A percentile compares a stretch with the other conserved stretches of the same genome.
These are phyloP conservation scores for Pisolithus microcarpus DNA, from an alignment of 768 basidiomycete genomes.

Conservation along the genomic window DNA sequence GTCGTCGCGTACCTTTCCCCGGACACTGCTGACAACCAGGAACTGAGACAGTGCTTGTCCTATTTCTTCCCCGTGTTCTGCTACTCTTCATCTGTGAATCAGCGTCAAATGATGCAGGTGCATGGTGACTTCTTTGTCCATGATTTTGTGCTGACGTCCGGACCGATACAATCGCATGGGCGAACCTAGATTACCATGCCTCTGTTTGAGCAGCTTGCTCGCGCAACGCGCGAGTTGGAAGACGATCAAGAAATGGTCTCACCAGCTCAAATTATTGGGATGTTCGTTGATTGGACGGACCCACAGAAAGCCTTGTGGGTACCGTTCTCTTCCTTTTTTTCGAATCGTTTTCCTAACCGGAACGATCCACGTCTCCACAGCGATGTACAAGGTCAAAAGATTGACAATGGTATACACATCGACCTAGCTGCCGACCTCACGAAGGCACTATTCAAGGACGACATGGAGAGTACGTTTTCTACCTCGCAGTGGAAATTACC, in stretches of 20 bases:
- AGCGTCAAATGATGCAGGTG: conserved; percentile 63
- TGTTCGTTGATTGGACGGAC: conserved; percentile 87
- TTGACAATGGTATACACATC: conserved; percentile 42
- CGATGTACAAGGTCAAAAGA: conserved; percentile 32
- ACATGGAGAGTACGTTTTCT: conserved; percentile 43
- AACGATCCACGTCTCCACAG: conserved; percentile 17
- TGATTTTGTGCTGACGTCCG: neutral
- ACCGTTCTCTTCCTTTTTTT: conserved; percentile 10
- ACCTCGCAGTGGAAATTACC: too few relatives aligned
- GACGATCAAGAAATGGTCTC: conserved; percentile 70
- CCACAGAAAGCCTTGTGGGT: conserved; percentile 61
- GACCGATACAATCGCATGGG: neutral
- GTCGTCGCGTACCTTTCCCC: conserved; percentile 70
- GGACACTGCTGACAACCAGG: conserved; percentile 71
- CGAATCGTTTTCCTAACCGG: neutral
- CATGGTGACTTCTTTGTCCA: conserved; percentile 22
- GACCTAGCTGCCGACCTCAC: conserved; percentile 50
- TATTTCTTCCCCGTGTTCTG: conserved; percentile 86
- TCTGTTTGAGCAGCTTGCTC: conserved; percentile 54
- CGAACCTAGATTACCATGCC: conserved; percentile 56
- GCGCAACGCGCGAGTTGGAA: conserved; percentile 56
- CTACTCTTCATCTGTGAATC: conserved; percentile 70
- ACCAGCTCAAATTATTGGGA: conserved; percentile 64
- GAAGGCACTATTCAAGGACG: conserved; percentile 40
- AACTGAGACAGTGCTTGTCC: conserved; percentile 76